These are phyloP conservation scores for Fragilaria crotonensis DNA, from an alignment of 108 stramenopile species.

Conservation along the genomic window DNA sequence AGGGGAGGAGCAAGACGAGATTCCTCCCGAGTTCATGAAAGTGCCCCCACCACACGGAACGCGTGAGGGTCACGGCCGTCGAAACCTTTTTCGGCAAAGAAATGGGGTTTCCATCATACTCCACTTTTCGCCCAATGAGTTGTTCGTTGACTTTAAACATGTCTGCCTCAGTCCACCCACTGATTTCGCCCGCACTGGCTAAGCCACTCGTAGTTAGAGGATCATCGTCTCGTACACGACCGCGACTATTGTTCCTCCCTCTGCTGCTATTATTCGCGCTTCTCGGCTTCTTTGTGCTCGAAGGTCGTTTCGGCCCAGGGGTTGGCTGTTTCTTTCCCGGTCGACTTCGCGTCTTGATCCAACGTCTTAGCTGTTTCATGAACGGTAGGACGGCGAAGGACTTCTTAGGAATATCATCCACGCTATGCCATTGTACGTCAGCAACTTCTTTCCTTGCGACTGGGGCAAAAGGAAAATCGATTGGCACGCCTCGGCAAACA, in stretches of 20 bases:
- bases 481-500: constrained; percentile 76
- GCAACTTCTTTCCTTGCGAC: constrained; percentile 81
- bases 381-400: constrained; percentile 73
- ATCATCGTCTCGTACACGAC: constrained; percentile 31
- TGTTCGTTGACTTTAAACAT: constrained; percentile 79
- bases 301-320: constrained; percentile 6
- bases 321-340: constrained; percentile 5
- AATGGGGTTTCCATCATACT: constrained; percentile 86
- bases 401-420: constrained; percentile 54
- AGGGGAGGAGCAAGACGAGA: constrained; percentile 25
- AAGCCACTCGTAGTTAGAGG: constrained; percentile 48
- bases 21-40: constrained; percentile 56
- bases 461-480: constrained; percentile 75
- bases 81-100: constrained; percentile 76
- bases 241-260: constrained; percentile 9
- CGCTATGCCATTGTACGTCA: constrained; percentile 51
- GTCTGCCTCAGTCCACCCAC: constrained; percentile 79
- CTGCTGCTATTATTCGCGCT: not conserved
- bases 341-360: constrained; percentile 46
- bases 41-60: constrained; percentile 80
- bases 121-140: constrained; percentile 55
- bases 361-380: constrained; percentile 42
- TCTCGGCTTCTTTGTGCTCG: constrained; percentile 5
- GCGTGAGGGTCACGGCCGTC: constrained; percentile 67
- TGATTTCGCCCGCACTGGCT: constrained; percentile 39